Conservation (phyloP, 1,284 basidiomycete species). For the Trichosporon sp. region DNA sequence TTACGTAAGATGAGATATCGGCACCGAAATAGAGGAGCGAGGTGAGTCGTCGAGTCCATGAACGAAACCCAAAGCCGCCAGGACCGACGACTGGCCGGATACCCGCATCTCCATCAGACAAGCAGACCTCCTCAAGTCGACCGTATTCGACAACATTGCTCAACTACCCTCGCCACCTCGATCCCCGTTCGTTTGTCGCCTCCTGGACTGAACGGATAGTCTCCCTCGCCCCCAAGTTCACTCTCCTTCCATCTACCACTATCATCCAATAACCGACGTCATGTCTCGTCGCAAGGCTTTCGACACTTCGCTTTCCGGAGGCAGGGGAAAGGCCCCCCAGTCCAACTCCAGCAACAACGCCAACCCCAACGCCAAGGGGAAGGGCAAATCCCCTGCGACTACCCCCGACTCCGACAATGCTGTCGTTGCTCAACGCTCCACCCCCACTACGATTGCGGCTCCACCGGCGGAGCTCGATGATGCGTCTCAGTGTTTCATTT, state of each 20-base stretch:
- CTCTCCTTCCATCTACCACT: not conserved
- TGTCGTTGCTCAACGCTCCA: constrained; percentile 11
- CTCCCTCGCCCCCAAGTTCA: not conserved
- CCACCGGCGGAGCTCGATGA: constrained; percentile 51
- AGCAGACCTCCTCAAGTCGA: not conserved
- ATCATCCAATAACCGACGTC: constrained; percentile 9
- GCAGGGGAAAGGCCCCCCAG: constrained; percentile 20
- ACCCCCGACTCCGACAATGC: constrained; percentile 18
- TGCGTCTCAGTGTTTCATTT: constrained; percentile 81
- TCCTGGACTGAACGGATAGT: not conserved
- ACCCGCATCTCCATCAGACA: constrained; percentile 3
- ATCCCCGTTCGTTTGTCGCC: not conserved
- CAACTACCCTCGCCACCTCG: not conserved
- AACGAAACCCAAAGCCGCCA: not conserved
- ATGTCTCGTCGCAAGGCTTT: constrained; percentile 48
- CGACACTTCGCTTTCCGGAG: constrained; percentile 38
- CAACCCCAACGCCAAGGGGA: constrained; percentile 22
- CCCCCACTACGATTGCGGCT: constrained; percentile 4
- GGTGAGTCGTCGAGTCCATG: constrained; percentile 19
- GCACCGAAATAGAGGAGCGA: not conserved
- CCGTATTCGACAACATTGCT: not conserved
- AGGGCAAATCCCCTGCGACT: constrained; percentile 24
- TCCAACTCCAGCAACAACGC: constrained; percentile 19
- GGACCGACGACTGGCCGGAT: not conserved
- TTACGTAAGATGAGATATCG: constrained; percentile 6